These are phyloP conservation scores for Gymnopilus junonius DNA, from an alignment of 768 basidiomycete species.

Conservation along the genomic window DNA sequence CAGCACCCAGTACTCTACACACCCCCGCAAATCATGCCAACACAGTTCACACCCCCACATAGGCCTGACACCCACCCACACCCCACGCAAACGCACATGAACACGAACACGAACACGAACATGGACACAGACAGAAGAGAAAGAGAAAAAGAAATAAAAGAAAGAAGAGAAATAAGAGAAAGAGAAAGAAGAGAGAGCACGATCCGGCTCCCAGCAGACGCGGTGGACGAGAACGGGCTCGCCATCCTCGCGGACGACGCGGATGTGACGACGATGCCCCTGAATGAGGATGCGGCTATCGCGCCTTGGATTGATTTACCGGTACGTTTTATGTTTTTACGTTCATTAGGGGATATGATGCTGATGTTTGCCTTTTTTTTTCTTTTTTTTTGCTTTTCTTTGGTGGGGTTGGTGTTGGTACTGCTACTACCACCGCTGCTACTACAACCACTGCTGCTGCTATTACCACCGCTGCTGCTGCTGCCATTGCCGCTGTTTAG, in stretches of 20 bases:
- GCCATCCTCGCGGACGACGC: slow-evolving; percentile 26
- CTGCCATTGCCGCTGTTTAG: slow-evolving; percentile 26
- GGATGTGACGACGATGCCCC: slow-evolving; percentile 16
- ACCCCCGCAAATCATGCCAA: no score
- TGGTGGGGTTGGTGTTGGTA: neutral
- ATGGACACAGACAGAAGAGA: no score
- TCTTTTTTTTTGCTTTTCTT: neutral
- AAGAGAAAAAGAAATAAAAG: no score
- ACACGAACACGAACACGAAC: no score
- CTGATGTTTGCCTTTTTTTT: neutral
- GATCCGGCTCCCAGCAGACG: slow-evolving; percentile 28
- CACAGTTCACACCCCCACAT: no score
- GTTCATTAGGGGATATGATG: no score
- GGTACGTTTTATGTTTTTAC: slow-evolving; percentile 23
- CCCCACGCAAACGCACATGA: no score
- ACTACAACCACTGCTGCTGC: neutral
- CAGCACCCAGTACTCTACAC: no score
- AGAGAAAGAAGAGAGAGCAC: slow-evolving; percentile 13
- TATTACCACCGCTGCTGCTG: neutral
- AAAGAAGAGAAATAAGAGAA: no score
- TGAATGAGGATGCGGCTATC: slow-evolving; percentile 28
- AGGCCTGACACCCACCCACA: no score
- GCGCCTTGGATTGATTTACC: slow-evolving; percentile 37
- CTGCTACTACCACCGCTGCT: neutral
- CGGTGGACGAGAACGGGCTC: slow-evolving; percentile 30